Conservation (phyloP, 306 rosid genomes). For the Prunus armeniaca region DNA sequence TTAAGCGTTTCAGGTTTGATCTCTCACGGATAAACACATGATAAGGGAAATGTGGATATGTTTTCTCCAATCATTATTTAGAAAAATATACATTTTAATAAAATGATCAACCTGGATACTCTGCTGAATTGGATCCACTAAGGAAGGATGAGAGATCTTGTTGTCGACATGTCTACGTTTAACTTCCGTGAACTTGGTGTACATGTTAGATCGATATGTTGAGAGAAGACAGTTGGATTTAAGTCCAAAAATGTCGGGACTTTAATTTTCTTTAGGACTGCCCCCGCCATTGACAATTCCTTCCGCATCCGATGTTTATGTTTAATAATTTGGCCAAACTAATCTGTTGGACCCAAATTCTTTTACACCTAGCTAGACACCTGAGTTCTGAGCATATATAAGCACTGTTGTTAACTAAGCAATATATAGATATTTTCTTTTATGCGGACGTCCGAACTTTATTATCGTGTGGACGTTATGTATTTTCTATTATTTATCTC, state of each 20-base stretch:
- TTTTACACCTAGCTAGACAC: not conserved
- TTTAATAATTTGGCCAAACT: not conserved
- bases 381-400: not conserved
- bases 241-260: conserved; percentile 22
- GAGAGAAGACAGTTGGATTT: not conserved
- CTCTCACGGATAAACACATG: too few relatives aligned
- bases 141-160: not conserved
- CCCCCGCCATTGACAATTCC: conserved; percentile 6
- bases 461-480: too few relatives aligned
- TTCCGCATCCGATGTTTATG: not conserved
- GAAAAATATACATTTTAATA: not conserved
- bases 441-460: fast-evolving
- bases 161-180: not conserved
- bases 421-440: too few relatives aligned
- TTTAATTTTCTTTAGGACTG: not conserved
- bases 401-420: too few relatives aligned
- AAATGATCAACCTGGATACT: not conserved
- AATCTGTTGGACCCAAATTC: not conserved
- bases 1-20: too few relatives aligned
- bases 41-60: too few relatives aligned
- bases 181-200: not conserved
- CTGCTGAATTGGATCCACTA: not conserved
- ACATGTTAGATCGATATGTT: not conserved
- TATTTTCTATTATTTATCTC: too few relatives aligned
- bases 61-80: too few relatives aligned